A percentile compares a stretch with the other conserved stretches of the same genome.
Evolutionary conservation across 2,329 filamentous ascomycete genomes (phyloP).

Genomic region (Atkinsonella hypoxylon): DNA sequence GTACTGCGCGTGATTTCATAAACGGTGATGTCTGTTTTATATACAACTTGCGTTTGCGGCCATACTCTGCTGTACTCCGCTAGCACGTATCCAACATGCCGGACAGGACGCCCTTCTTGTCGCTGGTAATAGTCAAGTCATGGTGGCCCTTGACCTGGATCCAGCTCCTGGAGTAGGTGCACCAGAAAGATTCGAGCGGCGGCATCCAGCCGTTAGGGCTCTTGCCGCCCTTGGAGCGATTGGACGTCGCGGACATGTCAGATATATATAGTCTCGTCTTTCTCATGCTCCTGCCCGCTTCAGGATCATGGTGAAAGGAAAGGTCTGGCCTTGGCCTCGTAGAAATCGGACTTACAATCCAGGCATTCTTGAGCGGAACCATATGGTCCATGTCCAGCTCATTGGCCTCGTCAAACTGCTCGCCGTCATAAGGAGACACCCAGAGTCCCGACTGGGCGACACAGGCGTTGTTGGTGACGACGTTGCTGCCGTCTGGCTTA

Average conservation of each 20-base stretch:
- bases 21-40: not conserved
- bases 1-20: not conserved
- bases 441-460: slow-evolving; percentile 54
- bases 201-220: slow-evolving; percentile 71
- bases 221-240: slow-evolving; percentile 60
- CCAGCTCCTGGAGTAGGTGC: slow-evolving; percentile 68
- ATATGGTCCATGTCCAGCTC: slow-evolving; percentile 78
- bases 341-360: slow-evolving; percentile 45
- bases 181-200: slow-evolving; percentile 55
- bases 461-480: slow-evolving; percentile 49
- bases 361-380: slow-evolving; percentile 70
- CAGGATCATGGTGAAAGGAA: not conserved
- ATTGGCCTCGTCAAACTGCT: slow-evolving; percentile 51
- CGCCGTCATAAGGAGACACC: slow-evolving; percentile 63
- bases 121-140: slow-evolving; percentile 52
- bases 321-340: not conserved
- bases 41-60: not conserved
- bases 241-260: slow-evolving; percentile 59
- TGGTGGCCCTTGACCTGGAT: slow-evolving; percentile 68
- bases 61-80: not conserved
- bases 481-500: slow-evolving; percentile 57
- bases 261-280: not conserved
- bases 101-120: slow-evolving; percentile 57
- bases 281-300: not conserved
- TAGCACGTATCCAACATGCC: slow-evolving; percentile 25